Percentiles rank a stretch among this genome's conserved stretches.
phyloP scores from a whole-genome alignment of 1,284 basidiomycete species.

The Inonotus obliquus region DNA sequence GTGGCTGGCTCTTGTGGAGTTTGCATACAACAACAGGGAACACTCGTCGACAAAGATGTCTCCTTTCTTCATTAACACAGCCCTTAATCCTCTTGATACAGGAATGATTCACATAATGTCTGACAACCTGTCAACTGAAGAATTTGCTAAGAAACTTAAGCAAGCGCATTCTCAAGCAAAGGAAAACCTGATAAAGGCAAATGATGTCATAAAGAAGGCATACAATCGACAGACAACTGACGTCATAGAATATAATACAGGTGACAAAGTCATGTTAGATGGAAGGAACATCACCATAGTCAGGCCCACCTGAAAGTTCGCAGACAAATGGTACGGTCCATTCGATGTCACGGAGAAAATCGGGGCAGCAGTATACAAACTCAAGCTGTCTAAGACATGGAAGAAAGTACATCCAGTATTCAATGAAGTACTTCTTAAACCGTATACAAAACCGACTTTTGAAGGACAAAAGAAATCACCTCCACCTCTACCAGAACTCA shows the following conservation, averaged over 20 bases:
- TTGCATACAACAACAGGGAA: too few species aligned
- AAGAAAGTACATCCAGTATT: background rate
- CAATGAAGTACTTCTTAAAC: background rate
- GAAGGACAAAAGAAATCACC: too few species aligned
- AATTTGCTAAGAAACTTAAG: background rate
- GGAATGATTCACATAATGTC: background rate
- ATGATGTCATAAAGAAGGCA: background rate
- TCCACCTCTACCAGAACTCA: too few species aligned
- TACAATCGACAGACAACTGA: background rate
- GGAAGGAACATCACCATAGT: background rate
- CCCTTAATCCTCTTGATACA: background rate
- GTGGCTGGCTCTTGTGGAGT: too few species aligned
- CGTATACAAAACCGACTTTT: background rate
- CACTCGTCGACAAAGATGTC: background rate
- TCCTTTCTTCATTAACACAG: background rate
- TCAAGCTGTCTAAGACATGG: background rate
- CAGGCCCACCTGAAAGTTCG: background rate
- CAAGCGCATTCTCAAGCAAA: background rate
- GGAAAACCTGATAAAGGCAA: background rate
- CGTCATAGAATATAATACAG: background rate
- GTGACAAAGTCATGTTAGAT: background rate
- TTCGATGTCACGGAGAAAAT: background rate
- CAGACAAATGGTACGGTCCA: too few species aligned
- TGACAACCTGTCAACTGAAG: background rate
- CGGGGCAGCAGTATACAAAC: background rate